Evolutionary conservation across 2,329 filamentous ascomycete species (phyloP).

Genomic region (Pseudogymnoascus sp.): DNA sequence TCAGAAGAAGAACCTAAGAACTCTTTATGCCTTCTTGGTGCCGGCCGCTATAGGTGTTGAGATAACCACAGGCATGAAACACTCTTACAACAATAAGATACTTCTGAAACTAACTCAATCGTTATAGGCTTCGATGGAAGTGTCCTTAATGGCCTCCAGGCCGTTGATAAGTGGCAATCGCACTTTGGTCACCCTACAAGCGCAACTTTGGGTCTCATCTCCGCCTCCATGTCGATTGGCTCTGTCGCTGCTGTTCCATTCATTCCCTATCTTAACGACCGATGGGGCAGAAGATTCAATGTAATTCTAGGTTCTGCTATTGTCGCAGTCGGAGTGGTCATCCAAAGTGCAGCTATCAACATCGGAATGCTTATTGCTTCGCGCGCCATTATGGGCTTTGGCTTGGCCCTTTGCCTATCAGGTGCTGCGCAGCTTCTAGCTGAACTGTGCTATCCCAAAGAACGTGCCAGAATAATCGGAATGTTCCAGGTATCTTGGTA

Average conservation of each 20-base stretch:
- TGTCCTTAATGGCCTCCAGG: conserved; percentile 20
- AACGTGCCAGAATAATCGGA: conserved; percentile 27
- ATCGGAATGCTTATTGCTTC: conserved; percentile 9
- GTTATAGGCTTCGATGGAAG: conserved; percentile 17
- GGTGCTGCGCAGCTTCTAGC: conserved; percentile 29
- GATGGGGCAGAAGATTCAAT: conserved; percentile 32
- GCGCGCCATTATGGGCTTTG: conserved; percentile 25
- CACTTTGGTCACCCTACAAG: conserved; percentile 34
- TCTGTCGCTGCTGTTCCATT: conserved; percentile 36
- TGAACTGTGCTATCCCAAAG: conserved; percentile 30
- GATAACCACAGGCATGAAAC: conserved; percentile 12
- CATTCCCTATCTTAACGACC: conserved; percentile 31
- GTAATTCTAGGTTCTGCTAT: conserved; percentile 30
- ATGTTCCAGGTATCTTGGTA: conserved; percentile 27
- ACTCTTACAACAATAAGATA: background rate
- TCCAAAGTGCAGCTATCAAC: conserved; percentile 29
- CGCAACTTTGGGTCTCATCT: conserved; percentile 33
- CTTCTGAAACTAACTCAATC: background rate
- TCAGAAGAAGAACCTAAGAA: conserved; percentile 19
- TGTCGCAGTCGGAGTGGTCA: conserved; percentile 30
- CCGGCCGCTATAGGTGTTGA: conserved; percentile 16
- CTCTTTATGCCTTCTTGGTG: conserved; percentile 15
- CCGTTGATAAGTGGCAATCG: conserved; percentile 12
- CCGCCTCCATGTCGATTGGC: conserved; percentile 36
- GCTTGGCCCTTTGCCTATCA: conserved; percentile 29